These are phyloP conservation scores for Septoria linicola DNA, from an alignment of 2,329 filamentous ascomycete genomes.

Conservation along the genomic window DNA sequence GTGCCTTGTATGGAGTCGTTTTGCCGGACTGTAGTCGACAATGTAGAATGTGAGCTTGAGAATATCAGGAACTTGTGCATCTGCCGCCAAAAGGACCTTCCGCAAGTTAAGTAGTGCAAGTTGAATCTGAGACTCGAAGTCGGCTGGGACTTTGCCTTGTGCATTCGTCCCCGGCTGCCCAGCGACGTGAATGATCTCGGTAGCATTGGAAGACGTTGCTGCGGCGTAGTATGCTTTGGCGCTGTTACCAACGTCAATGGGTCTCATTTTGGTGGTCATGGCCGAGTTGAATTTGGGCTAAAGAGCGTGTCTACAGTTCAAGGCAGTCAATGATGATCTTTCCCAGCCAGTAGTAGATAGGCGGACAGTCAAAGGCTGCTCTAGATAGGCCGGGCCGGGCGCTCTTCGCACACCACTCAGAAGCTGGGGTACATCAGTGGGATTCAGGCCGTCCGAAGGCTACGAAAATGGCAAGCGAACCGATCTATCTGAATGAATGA, in stretches of 20 bases:
- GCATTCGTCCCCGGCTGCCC: slow-evolving; percentile 11
- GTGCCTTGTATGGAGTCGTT: slow-evolving; percentile 41
- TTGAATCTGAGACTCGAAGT: slow-evolving; percentile 11
- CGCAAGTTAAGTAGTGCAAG: slow-evolving; percentile 8
- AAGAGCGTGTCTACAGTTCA: too few relatives aligned
- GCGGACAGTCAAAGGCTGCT: too few relatives aligned
- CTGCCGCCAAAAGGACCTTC: slow-evolving; percentile 31
- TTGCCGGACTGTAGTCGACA: slow-evolving; percentile 45
- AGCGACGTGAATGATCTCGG: slow-evolving; percentile 11
- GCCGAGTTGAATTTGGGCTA: slow-evolving; percentile 28
- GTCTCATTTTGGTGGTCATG: slow-evolving; percentile 30
- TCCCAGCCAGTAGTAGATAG: too few relatives aligned
- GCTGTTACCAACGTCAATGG: slow-evolving; percentile 12
- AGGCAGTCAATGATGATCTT: too few relatives aligned
- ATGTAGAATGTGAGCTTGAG: slow-evolving; percentile 47
- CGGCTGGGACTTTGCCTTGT: slow-evolving; percentile 1
- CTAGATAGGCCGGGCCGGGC: too few relatives aligned
- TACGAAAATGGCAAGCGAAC: too few relatives aligned
- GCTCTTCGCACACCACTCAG: too few relatives aligned
- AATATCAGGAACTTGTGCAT: slow-evolving; percentile 41
- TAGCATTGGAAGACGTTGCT: slow-evolving; percentile 5
- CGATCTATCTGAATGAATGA: too few relatives aligned
- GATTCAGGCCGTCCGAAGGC: too few relatives aligned
- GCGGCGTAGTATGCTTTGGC: slow-evolving; percentile 11
- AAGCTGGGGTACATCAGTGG: too few relatives aligned